Evolutionary conservation across 179 eudicot genomes (phyloP), one percentile per base, ranked within the genome.

Genomic region (Beta corolliflora): DNA sequence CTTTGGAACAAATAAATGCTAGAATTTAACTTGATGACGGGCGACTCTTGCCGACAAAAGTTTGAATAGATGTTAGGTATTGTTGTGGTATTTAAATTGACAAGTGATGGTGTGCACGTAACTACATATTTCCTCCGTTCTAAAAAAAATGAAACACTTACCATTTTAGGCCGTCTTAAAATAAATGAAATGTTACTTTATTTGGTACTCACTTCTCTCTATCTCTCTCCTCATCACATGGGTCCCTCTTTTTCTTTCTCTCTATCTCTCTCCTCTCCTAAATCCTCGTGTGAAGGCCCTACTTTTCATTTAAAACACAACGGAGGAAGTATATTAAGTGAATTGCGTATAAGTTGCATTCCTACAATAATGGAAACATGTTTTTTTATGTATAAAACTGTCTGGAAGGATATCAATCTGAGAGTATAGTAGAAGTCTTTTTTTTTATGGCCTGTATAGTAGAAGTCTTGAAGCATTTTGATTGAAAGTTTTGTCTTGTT

Each of bases 361-460:
- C 0, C 48, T 46, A n/a, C 59, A 12, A 64, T 6, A 64, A 36
- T 76, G 19, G 72, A 36, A 25, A 31, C 31, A 64, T 53, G 65
- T 29, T 59, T 74, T 79, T 79, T 44, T n/a, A 36, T 25, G 58
- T 31, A 58, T 68, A 25, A 18, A 75, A 36, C 15, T 68, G 31
- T 59, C 31, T 50, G 8, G 2, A 50, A 1, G 60, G 56, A 21
- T 50, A 15, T 53, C 19, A 41, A 31, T 66, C 66, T 44, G 3
- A 65, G 25, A 65, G 16, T 44, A 23, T 48, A 53, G 69, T n/a
- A 25, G 65, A 78, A 64, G 54, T 50, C 31, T 70, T 61, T 36
- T 2, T 31, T 36, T 36, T 36, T 36, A 36, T 2, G 41, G 41
- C 41, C 41, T 36, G 18, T 44, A 23, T 48, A 53, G 69, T n/a